Base-by-base conservation (phyloP, 129 eudicot species). In the Heracleum sosnowskyi region DNA sequence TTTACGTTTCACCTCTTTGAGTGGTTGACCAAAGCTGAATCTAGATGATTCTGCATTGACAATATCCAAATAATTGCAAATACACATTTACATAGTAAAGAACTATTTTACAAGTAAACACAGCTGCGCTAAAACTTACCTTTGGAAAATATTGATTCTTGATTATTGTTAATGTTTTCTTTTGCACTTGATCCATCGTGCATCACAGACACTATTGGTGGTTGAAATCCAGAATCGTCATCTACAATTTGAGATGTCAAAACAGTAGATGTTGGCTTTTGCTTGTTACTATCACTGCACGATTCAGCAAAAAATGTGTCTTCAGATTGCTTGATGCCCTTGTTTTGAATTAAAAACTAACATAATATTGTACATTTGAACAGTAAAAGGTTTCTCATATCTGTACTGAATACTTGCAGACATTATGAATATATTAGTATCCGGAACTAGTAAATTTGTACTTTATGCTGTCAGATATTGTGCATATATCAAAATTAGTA, bases 81-180 rank as follows among this genome's bases (percentile, higher is more conserved):
- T 1, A 66, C 72, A 28, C 39, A 66, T 66, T 33, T 13, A 66
- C 72, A 31, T 29, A 66, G 7, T 42, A n/a, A 51, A 33, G 7
- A 17, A 53, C 64, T 71, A 26, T n/a, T 7, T 37, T 28, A 33
- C 64, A 45, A 57, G 39, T 26, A 11, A n/a, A 60, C 39, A 20
- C 22, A 53, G 71, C 22, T 55, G 31, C 31, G 29, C 66, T 60
- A 49, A 82, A 33, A 85, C 84, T 83, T 76, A 77, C 97, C 90
- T 81, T 82, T 55, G 26, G 75, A 80, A 74, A 83, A 76, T 73
- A 75, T 11, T 40, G 63, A 79, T 77, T 79, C 82, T 33, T 55
- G 78, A 41, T 18, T 45, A 35, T 79, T 76, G 77, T 49, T 84
- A 74, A 28, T 74, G 76, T 81, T 75, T 12, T 22, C 76, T 37